Base-by-base conservation (phyloP, 2,329 filamentous ascomycete genomes). In the Exserohilum turcica region DNA sequence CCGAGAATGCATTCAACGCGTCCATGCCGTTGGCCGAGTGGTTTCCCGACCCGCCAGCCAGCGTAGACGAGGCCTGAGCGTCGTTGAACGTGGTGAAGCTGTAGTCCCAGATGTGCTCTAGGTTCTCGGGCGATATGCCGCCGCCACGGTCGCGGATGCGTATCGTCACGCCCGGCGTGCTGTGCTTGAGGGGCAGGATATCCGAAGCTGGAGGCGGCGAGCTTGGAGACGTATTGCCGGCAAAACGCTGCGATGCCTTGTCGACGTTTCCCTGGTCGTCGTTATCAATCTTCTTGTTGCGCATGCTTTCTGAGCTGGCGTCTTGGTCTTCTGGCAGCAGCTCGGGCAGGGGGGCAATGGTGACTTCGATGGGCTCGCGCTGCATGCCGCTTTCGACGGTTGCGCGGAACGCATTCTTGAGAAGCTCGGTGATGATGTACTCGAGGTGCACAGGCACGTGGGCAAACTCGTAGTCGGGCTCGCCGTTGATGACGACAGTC, bases 381-480 rank as follows among this genome's bases (percentile, higher is more conserved):
- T 89, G 88, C 67, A 85, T 87, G n/a, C 86, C 86, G 52, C 84
- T 87, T 75, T 99, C 94, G 8, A 97, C 87, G 0, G 91, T 95
- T 3, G 94, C 93, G 37, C 94, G 86, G 78, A 97, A 99, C 1
- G 92, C 91, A 70, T 99, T 99, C 76, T 99, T 99, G 53, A 99
- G 83, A 1, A 99, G 82, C 75, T 99, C 94, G 0, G 93, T 99
- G 60, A 97, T 85, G 60, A 99, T 97, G 74, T 99, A 99, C 76
- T 97, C 93, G 19, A 99, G 83, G 74, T 99, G 94, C 73, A 96
- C 94, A 12, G 94, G 94, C 7, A 99, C 88, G 68, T 95, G 94
- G 16, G 93, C 92, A 70, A 99, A 96, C 0, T 86, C 88, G n/a
- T 92, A 91, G 45, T 89, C 87, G 0, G 89, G 87, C 71, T 95